Evolutionary conservation across 2,329 filamentous ascomycete species (phyloP), one percentile per base, ranked within the genome.

Genomic region (Keithomyces neogunnii): DNA sequence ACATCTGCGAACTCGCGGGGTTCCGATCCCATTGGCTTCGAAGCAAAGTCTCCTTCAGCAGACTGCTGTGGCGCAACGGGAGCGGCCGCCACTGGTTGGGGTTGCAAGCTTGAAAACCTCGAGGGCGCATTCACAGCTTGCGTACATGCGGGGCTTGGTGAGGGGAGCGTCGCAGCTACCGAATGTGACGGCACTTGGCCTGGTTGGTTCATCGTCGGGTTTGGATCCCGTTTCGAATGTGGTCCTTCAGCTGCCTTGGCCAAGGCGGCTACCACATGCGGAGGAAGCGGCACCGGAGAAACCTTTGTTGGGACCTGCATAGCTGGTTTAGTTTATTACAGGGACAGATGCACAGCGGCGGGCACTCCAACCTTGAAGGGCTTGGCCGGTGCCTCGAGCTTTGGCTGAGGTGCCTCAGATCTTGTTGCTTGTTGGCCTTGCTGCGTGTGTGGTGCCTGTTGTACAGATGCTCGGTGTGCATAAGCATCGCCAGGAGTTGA

Each of bases 211-310:
- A 9, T 19, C 36, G 13, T 39, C 44, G 9, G 3, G 1, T 26
- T 35, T 43, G 32, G 6, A 13, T 33, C n/a, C 28, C 2, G 19
- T 32, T 31, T 35, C 9, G 44, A 8, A 39, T 29, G 13, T 47
- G 47, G 54, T 10, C 45, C 32, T 9, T 44, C 46, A 11, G 51
- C 30, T 13, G 52, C 39, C 35, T 49, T 36, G 10, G 51, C 51
- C 52, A 72, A 70, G 7, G 69, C 68, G n/a, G 70, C 69, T 46
- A 72, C 56, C 48, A 71, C 72, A 50, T 72, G 70, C 4, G 71
- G 67, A 1, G 72, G 72, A 8, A 74, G 56, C 9, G 72, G 72
- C 4, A 74, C 71, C 3, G 71, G 72, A 1, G 72, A 73, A 51
- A 73, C 62, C 56, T 72, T 73, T 11, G 64, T 57, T 28, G 69